A percentile compares a stretch with the other conserved stretches of the same genome.
Conservation (phyloP, 345 rosid species). For the Firmiana major region DNA sequence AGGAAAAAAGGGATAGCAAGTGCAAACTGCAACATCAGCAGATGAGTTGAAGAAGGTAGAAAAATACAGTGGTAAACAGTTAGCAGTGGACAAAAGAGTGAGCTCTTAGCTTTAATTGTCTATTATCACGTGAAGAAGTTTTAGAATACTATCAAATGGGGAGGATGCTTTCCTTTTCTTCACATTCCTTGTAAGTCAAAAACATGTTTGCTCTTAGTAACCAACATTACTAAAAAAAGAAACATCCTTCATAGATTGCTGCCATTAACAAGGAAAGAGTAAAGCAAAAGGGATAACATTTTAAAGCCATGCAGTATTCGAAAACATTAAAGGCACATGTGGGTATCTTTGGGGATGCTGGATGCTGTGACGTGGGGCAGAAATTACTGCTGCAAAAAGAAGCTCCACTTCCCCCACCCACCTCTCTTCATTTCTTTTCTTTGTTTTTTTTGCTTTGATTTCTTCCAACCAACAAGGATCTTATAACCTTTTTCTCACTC, state of each 20-base stretch:
- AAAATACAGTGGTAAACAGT: neutral
- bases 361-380: neutral
- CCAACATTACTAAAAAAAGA: conserved; percentile 17
- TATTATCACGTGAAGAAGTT: conserved; percentile 17
- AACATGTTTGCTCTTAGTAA: conserved; percentile 25
- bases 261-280: conserved; percentile 16
- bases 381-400: neutral
- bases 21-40: too few relatives aligned
- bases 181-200: conserved; percentile 17
- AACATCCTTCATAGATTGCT: conserved; percentile 25
- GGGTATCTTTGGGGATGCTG: neutral
- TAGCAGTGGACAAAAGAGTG: conserved; percentile 7
- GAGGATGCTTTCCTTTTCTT: conserved; percentile 1
- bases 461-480: neutral
- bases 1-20: too few relatives aligned
- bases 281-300: conserved; percentile 10
- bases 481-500: neutral
- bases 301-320: neutral
- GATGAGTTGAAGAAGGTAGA: neutral
- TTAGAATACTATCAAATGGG: neutral
- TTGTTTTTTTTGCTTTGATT: neutral
- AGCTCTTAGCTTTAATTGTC: neutral
- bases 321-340: conserved; percentile 6
- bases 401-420: neutral
- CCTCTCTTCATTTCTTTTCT: neutral